Base-by-base conservation (phyloP, 129 eudicot genomes). In the Flaveria trinervia region DNA sequence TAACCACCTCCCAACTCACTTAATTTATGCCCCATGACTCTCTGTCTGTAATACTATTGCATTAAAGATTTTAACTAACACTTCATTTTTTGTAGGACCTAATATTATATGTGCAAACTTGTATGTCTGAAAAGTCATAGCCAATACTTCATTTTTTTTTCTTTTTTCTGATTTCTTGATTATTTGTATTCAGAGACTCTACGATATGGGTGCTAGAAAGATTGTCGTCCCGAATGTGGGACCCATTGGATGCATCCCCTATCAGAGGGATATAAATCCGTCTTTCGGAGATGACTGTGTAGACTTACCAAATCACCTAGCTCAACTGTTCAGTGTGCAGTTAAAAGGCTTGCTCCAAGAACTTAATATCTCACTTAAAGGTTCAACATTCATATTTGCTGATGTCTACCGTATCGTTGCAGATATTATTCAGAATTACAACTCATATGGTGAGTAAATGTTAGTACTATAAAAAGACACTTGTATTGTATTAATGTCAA, bases 161-260 rank as follows among this genome's bases (percentile, higher is more conserved):
- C 45, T 9, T 18, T 28, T 13, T 17, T 7, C 12, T 41, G 2
- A 10, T 43, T 71, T 50, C 71, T 50, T 18, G 72, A 72, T 44
- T 44, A 22, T 72, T 2, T 49, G 46, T 70, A 41, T 77, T 15
- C 84, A 94, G 98, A 91, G 97, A 62, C 83, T 91, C 1, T 83
- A 87, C 48, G 69, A 71, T 33, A 68, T 94, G 93, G 97, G 97
- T 26, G 98, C 93, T 26, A 91, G 97, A 82, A 87, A 81, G 74
- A 76, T 94, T 68, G 65, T 89, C 9, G 77, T 94, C 70, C 81
- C 87, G 22, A 93, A 93, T 67, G 97, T 93, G 7, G 98, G 98
- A 56, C 98, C 97, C 9, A 91, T 94, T 43, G 97, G 98, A 39
- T 94, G 98, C 83, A 91, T 94, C 60, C 97, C 98, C 2, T 90